Base-by-base conservation (phyloP, 2,329 filamentous ascomycete genomes). In the Aspergillus quadricinctus region DNA sequence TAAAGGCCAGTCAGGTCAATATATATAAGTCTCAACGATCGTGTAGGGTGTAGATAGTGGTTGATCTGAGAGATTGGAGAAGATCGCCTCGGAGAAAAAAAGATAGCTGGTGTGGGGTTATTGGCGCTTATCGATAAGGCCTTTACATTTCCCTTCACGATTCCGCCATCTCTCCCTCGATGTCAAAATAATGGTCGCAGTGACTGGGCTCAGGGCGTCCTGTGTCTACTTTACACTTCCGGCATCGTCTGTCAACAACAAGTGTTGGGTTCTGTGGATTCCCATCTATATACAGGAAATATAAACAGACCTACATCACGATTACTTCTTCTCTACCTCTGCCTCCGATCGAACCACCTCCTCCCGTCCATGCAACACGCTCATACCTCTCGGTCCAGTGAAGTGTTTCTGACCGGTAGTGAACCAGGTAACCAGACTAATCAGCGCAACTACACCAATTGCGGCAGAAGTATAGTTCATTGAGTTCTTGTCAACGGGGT, bases 401-500 rank as follows among this genome's bases (percentile, higher is more conserved):
- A 83, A 84, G 23, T 75, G 67, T 59, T 76, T 80, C 53, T 75
- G 67, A 0, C 79, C 81, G 0, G 78, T 81, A 1, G 75, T 79
- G 7, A 82, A 57, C 82, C 81, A 84, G 1, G 79, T 83, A 2
- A 79, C 62, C 1, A 75, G 45, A 17, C 77, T 79, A 19, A 85
- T 72, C 4, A 83, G 57, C 66, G 78, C 81, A 41, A 84, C 79
- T 1, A 81, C 72, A 0, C 81, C 82, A 29, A 83, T 78, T 0
- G 82, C 82, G 0, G 82, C 82, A 23, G 76, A 79, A 0, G 80
- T 83, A 60, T 83, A 84, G 56, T 83, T 85, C 82, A 84, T 85
- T 37, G 81, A 82, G 27, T 81, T 75, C 35, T 73, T 73, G 1
- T 71, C 74, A n/a, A 85, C 80, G 0, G 82, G 83, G 6, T 67